phyloP scores from a whole-genome alignment of 345 rosid species.

The Ceriops tagal region DNA sequence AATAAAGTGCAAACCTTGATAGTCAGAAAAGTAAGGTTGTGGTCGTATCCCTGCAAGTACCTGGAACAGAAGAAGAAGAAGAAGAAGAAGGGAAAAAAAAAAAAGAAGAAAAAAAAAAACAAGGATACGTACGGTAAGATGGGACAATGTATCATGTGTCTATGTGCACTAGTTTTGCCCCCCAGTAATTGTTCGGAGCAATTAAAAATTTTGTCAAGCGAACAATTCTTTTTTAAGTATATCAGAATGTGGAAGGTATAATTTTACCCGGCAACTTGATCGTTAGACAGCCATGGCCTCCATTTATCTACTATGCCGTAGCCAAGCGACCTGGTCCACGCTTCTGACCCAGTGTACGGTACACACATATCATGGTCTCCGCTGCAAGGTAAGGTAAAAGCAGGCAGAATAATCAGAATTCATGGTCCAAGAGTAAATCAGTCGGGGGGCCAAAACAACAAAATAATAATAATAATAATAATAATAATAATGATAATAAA shows the following conservation, averaged over 20 bases:
- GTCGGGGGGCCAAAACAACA: no score
- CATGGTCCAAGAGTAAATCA: no score
- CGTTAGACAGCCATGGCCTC: constrained; percentile 40
- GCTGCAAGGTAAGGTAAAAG: constrained; percentile 20
- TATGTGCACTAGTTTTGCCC: not conserved
- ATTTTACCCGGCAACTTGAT: constrained; percentile 46
- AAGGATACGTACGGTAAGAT: not conserved
- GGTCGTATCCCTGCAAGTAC: constrained; percentile 48
- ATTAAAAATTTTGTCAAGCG: not conserved
- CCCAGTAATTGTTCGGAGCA: not conserved
- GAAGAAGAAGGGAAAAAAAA: not conserved
- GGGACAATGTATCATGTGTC: not conserved
- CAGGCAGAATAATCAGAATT: no score
- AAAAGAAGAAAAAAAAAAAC: no score
- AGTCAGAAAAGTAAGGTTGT: constrained; percentile 49
- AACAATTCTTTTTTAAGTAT: not conserved
- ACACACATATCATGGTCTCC: constrained; percentile 60
- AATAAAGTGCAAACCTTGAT: constrained; percentile 39
- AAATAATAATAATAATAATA: no score
- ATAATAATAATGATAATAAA: no score
- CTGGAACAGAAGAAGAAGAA: constrained; percentile 19
- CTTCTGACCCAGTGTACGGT: constrained; percentile 52
- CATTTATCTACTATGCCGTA: constrained; percentile 36
- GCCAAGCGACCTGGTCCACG: constrained; percentile 53
- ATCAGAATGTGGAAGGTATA: not conserved